A percentile compares a stretch with the other conserved stretches of the same genome.
Conservation (phyloP, 805 yeast genomes). For the Myxozyma udenii region DNA sequence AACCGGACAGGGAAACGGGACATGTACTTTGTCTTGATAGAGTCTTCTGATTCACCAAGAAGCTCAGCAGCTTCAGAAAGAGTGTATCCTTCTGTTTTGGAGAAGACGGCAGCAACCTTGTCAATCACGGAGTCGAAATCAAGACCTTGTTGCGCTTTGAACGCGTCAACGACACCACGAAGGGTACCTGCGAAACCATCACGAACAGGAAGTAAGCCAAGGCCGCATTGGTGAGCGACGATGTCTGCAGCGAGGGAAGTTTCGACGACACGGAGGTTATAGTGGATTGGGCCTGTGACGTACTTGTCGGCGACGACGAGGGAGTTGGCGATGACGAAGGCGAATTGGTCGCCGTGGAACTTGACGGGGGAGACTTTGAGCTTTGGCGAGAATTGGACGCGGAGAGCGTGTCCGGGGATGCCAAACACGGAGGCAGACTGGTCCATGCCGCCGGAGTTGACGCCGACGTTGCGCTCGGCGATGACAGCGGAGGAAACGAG, state of each 20-base stretch:
- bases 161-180: slow-evolving; percentile 60
- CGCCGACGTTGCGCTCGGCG: slow-evolving; percentile 69
- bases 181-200: slow-evolving; percentile 51
- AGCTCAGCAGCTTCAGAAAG: slow-evolving; percentile 47
- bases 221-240: slow-evolving; percentile 49
- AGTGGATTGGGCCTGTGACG: slow-evolving; percentile 67
- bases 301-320: slow-evolving; percentile 61
- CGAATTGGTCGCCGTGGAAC: slow-evolving; percentile 46
- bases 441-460: slow-evolving; percentile 78
- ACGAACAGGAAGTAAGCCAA: slow-evolving; percentile 47
- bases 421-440: slow-evolving; percentile 72
- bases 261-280: slow-evolving; percentile 70
- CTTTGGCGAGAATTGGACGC: slow-evolving; percentile 59
- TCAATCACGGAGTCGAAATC: slow-evolving; percentile 41
- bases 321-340: slow-evolving; percentile 62
- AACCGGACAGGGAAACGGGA: slow-evolving; percentile 57
- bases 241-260: slow-evolving; percentile 64
- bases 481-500: slow-evolving; percentile 60
- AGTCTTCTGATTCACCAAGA: slow-evolving; percentile 45
- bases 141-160: slow-evolving; percentile 48
- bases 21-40: slow-evolving; percentile 48
- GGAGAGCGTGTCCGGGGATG: slow-evolving; percentile 53
- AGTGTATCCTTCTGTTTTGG: slow-evolving; percentile 49
- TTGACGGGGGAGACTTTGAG: slow-evolving; percentile 53
- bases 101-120: slow-evolving; percentile 45